A percentile compares a stretch with the other conserved stretches of the same genome.
phyloP scores from a whole-genome alignment of 2,329 filamentous ascomycete genomes.

The Chrysoporthe cubensis region DNA sequence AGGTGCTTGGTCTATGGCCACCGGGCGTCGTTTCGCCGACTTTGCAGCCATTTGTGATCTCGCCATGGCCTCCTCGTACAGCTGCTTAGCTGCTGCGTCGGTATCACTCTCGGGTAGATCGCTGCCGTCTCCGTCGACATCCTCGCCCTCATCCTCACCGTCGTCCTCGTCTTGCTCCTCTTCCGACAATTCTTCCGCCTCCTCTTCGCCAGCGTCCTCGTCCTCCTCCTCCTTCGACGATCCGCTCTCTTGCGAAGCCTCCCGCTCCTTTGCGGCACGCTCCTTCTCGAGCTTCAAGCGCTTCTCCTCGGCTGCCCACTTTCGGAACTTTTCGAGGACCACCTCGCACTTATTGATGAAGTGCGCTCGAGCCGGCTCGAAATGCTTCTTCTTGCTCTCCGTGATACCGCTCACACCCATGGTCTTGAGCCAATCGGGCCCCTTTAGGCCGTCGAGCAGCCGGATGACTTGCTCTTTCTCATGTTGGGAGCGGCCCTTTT shows the following conservation, averaged over 20 bases:
- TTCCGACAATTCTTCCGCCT: constrained; percentile 42
- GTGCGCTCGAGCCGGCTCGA: constrained; percentile 81
- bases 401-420: constrained; percentile 89
- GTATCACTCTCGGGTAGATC: constrained; percentile 70
- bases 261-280: constrained; percentile 55
- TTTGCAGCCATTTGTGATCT: constrained; percentile 49
- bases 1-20: constrained; percentile 34
- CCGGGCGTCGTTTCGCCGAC: constrained; percentile 38
- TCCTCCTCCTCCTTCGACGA: constrained; percentile 35
- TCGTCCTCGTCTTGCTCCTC: constrained; percentile 35
- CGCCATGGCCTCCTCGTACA: constrained; percentile 71
- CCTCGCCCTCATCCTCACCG: constrained; percentile 32
- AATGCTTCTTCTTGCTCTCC: constrained; percentile 83
- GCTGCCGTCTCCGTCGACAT: constrained; percentile 49
- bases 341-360: constrained; percentile 83
- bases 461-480: constrained; percentile 68
- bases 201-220: constrained; percentile 32
- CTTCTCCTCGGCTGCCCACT: constrained; percentile 91
- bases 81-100: constrained; percentile 73
- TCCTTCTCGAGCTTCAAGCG: constrained; percentile 77
- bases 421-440: constrained; percentile 88
- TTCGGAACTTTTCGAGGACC: constrained; percentile 83
- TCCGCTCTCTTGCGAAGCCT: constrained; percentile 31
- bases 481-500: constrained; percentile 68
- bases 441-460: constrained; percentile 79